phyloP scores from a whole-genome alignment of 2,329 filamentous ascomycete species.

The Cladophialophora psammophila region DNA sequence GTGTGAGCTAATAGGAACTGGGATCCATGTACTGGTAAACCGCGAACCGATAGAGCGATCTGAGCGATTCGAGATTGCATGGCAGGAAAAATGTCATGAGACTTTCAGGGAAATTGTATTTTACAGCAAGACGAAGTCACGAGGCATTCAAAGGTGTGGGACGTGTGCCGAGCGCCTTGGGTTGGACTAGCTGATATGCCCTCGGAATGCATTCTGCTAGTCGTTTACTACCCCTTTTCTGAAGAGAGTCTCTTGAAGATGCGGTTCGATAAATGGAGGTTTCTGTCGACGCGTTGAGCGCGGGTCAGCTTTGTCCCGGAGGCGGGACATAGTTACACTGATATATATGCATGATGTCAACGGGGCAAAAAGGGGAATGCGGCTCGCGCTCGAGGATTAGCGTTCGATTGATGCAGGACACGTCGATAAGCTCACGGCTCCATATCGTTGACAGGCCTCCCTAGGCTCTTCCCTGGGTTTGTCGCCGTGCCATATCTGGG shows the following conservation, averaged over 20 bases:
- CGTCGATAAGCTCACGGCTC: neutral
- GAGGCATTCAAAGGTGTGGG: neutral
- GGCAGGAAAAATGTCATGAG: neutral
- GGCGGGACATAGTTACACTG: neutral
- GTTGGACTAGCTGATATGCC: neutral
- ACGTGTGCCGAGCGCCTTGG: neutral
- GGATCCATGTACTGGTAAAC: neutral
- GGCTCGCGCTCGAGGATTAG: neutral
- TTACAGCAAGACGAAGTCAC: neutral
- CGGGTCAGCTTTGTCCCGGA: neutral
- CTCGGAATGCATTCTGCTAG: neutral
- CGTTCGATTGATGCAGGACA: neutral
- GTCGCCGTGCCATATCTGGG: constrained; percentile 4
- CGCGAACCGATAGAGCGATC: neutral
- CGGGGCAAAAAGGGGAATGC: neutral
- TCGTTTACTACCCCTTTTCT: neutral
- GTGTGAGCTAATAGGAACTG: neutral
- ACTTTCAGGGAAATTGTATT: constrained; percentile 3
- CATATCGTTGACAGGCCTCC: neutral
- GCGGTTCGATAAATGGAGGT: neutral
- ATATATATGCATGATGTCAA: constrained; percentile 4
- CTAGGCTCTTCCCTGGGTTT: neutral
- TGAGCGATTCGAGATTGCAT: constrained; percentile 1
- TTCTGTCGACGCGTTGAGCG: neutral
- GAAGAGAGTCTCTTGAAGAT: neutral